Percentiles rank a stretch among this genome's conserved stretches.
These are phyloP conservation scores for Cercospora canescens DNA, from an alignment of 2,329 filamentous ascomycete genomes.

Conservation along the genomic window DNA sequence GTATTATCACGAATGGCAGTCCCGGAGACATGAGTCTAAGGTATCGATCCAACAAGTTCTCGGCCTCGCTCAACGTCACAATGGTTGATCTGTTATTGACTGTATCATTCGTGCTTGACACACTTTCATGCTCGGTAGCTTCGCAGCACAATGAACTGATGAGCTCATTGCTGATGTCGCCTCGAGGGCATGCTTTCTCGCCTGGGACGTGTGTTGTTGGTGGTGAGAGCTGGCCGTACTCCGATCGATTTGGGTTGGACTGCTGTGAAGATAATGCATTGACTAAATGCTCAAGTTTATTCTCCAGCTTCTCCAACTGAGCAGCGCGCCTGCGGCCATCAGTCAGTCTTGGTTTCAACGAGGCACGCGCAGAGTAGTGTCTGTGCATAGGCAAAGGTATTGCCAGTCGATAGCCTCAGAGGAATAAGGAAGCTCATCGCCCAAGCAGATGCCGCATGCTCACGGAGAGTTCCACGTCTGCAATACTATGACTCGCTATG, in stretches of 20 bases:
- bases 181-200: slow-evolving; percentile 1
- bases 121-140: not conserved
- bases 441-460: not conserved
- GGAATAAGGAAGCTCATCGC: too few relatives aligned
- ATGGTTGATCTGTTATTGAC: slow-evolving; percentile 9
- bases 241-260: slow-evolving; percentile 15
- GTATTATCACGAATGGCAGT: slow-evolving; percentile 31
- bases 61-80: slow-evolving; percentile 29
- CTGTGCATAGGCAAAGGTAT: too few relatives aligned
- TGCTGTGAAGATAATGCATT: slow-evolving; percentile 29
- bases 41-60: slow-evolving; percentile 31
- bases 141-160: slow-evolving; percentile 10
- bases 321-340: slow-evolving; percentile 29
- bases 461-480: not conserved
- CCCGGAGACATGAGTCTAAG: slow-evolving; percentile 28
- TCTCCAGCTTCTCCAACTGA: slow-evolving; percentile 37
- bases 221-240: slow-evolving; percentile 27
- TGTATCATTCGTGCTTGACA: not conserved
- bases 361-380: too few relatives aligned
- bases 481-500: not conserved
- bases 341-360: not conserved
- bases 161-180: slow-evolving; percentile 1
- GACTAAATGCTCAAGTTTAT: slow-evolving; percentile 36
- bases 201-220: slow-evolving; percentile 17
- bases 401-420: too few relatives aligned